Conservation (phyloP, 2,329 filamentous ascomycete species). For the Aspergillus luchuensis region DNA sequence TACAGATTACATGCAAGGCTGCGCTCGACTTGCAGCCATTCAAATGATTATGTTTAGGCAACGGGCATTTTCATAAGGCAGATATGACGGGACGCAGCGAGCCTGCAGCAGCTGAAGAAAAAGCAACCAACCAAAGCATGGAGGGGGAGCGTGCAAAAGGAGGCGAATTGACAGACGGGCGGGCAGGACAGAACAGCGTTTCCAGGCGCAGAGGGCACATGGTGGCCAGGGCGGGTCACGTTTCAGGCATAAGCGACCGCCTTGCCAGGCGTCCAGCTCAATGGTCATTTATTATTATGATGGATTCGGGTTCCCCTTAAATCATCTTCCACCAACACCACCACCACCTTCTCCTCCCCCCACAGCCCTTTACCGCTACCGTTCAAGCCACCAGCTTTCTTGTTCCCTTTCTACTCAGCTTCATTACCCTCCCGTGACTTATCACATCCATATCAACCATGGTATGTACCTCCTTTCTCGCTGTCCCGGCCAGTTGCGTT, state of each 20-base stretch:
- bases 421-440: constrained; percentile 6
- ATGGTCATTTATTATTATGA: constrained; percentile 21
- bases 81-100: neutral
- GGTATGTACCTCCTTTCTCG: constrained; percentile 26
- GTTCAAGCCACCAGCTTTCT: constrained; percentile 12
- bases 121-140: neutral
- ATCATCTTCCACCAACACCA: constrained; percentile 19
- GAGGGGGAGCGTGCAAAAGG: neutral
- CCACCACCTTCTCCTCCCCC: constrained; percentile 22
- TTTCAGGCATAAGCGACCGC: constrained; percentile 26
- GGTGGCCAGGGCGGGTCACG: constrained; percentile 24
- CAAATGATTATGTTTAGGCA: neutral
- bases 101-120: neutral
- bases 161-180: constrained; percentile 5
- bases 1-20: neutral
- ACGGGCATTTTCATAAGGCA: neutral
- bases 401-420: constrained; percentile 16
- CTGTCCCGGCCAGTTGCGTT: constrained; percentile 15
- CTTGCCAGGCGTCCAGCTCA: constrained; percentile 23
- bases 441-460: constrained; percentile 29
- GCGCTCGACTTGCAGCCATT: neutral
- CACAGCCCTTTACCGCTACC: constrained; percentile 16
- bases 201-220: constrained; percentile 9
- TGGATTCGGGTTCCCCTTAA: constrained; percentile 27
- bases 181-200: constrained; percentile 14